Percentiles rank a stretch among this genome's conserved stretches.
phyloP scores from a whole-genome alignment of 805 yeast genomes.

The Schizosaccharomyces cryophilus region DNA sequence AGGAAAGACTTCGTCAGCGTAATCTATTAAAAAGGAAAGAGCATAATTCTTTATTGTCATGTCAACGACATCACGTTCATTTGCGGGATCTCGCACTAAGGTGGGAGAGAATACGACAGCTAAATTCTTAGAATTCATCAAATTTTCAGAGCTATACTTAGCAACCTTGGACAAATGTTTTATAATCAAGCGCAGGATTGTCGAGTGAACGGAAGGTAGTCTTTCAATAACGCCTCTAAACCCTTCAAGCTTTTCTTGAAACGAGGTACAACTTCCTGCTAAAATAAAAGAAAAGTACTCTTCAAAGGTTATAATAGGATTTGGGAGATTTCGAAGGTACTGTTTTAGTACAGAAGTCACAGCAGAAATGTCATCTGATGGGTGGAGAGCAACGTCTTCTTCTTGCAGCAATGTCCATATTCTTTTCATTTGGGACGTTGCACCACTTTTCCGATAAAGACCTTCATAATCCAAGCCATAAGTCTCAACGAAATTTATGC shows the following conservation, averaged over 20 bases:
- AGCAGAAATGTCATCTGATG: constrained; percentile 50
- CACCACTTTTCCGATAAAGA: constrained; percentile 73
- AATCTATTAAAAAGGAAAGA: constrained; percentile 38
- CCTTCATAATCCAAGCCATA: constrained; percentile 67
- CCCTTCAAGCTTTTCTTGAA: constrained; percentile 9
- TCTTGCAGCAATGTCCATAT: constrained; percentile 19
- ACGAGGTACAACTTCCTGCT: constrained; percentile 13
- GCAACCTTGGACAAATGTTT: constrained; percentile 43
- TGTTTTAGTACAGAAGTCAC: constrained; percentile 70
- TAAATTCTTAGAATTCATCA: constrained; percentile 63
- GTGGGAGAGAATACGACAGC: constrained; percentile 93
- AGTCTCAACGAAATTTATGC: constrained; percentile 52
- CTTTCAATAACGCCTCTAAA: constrained; percentile 18
- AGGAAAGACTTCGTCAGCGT: not conserved
- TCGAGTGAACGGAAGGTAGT: constrained; percentile 32
- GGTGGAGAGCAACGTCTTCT: constrained; percentile 10
- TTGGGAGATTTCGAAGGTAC: constrained; percentile 60
- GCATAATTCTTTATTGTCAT: constrained; percentile 58
- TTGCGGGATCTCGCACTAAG: constrained; percentile 48
- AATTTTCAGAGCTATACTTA: constrained; percentile 27
- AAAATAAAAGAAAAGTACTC: constrained; percentile 42
- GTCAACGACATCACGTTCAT: constrained; percentile 63
- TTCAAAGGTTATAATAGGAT: constrained; percentile 54
- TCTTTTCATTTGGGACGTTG: constrained; percentile 36
- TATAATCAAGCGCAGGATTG: constrained; percentile 20